phyloP scores from a whole-genome alignment of 352 stramenopile species.

The Nothophytophthora sp. region DNA sequence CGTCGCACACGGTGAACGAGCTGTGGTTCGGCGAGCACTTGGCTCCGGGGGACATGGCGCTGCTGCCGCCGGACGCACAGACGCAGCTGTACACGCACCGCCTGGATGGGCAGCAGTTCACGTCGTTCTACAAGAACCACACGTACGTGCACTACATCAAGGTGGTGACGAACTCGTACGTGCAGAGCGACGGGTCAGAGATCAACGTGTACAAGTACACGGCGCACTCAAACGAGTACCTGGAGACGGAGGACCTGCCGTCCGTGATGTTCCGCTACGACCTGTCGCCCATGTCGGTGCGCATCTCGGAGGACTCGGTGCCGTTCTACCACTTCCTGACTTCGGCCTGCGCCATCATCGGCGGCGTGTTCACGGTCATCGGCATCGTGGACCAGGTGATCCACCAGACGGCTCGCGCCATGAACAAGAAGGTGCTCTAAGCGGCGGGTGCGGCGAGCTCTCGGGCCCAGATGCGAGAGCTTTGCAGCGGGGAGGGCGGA shows the following conservation, averaged over 20 bases:
- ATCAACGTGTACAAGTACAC: conserved; percentile 92
- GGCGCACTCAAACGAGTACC: conserved; percentile 88
- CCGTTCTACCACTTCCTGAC: conserved; percentile 97
- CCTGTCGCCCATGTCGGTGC: conserved; percentile 92
- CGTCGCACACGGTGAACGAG: conserved; percentile 96
- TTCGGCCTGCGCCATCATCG: conserved; percentile 94
- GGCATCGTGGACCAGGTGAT: conserved; percentile 92
- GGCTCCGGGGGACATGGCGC: conserved; percentile 45
- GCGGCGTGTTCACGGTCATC: conserved; percentile 96
- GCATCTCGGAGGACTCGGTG: conserved; percentile 91
- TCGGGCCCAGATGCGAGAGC: background rate
- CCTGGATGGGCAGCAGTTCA: conserved; percentile 92
- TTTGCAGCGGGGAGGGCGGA: background rate
- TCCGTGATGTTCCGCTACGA: conserved; percentile 93
- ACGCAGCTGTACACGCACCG: conserved; percentile 93
- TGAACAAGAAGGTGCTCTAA: conserved; percentile 92
- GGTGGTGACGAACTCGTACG: conserved; percentile 94
- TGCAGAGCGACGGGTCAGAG: conserved; percentile 57
- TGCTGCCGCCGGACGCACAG: conserved; percentile 89
- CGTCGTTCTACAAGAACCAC: conserved; percentile 93
- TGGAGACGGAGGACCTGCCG: conserved; percentile 83
- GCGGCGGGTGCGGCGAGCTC: background rate
- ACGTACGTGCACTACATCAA: conserved; percentile 99
- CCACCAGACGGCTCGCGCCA: conserved; percentile 79
- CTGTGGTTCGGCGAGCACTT: conserved; percentile 94